A percentile compares a stretch with the other conserved stretches of the same genome.
Conservation (phyloP, 345 rosid species). For the Chamaenerion angustifolium region DNA sequence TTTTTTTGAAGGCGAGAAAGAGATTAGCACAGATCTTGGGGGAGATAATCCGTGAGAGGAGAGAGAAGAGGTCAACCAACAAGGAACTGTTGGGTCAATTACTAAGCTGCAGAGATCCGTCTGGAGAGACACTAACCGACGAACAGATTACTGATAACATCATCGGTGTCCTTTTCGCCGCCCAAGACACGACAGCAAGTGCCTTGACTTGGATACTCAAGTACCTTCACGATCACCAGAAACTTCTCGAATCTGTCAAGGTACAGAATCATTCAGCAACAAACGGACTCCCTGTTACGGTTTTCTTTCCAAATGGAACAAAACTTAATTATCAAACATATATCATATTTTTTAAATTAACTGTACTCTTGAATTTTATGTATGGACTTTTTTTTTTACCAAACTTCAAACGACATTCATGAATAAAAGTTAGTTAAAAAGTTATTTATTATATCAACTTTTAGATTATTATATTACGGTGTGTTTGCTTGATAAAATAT, state of each 20-base stretch:
- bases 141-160: constrained; percentile 62
- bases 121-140: constrained; percentile 27
- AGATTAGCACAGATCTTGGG: constrained; percentile 34
- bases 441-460: no score
- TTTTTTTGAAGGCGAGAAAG: constrained; percentile 52
- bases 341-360: no score
- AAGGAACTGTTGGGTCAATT: constrained; percentile 45
- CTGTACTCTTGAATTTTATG: no score
- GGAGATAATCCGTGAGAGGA: constrained; percentile 45
- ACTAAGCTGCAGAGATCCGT: constrained; percentile 32
- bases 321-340: no score
- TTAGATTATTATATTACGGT: no score
- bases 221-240: constrained; percentile 46
- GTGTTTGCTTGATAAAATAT: no score
- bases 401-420: no score
- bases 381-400: no score
- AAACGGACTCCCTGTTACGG: no score
- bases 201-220: constrained; percentile 75
- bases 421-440: no score
- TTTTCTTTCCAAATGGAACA: no score
- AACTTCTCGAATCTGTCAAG: constrained; percentile 59
- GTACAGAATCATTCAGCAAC: constrained; percentile 15
- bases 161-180: constrained; percentile 79
- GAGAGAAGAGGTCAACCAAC: constrained; percentile 34
- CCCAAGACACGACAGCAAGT: constrained; percentile 89